Base-by-base conservation (phyloP, 2,329 filamentous ascomycete species). In the Amphichorda felina region DNA sequence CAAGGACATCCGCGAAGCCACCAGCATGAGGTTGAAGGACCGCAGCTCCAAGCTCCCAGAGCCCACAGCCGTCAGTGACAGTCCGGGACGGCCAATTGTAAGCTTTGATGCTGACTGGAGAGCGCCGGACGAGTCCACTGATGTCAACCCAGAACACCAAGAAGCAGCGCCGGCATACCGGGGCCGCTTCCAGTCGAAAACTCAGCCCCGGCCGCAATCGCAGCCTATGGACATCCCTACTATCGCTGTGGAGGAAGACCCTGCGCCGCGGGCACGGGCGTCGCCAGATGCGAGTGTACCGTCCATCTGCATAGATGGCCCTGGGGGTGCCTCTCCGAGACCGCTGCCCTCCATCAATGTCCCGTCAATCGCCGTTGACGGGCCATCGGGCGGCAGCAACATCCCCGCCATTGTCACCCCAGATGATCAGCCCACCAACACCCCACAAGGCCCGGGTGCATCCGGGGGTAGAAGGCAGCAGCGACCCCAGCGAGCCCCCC, bases 21-120 rank as follows among this genome's bases (percentile, higher is more conserved):
- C 89, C 7, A 91, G 83, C 60, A 93, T 93, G 74, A 81, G 69
- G 54, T 66, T 91, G 43, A 87, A 78, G 55, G 86, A 94, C 57
- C 79, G 88, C 51, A 95, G 87, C 59, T 61, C 78, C 38, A 93
- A 84, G 54, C 68, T 96, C 42, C 89, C 88, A 19, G 89, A 82
- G 50, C 89, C 89, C 44, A 85, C 83, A 37, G 80, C 84, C 50
- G 88, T 96, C 58, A 95, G 87, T 63, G 82, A 95, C 63, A 82
- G 73, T 52, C 82, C 83, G 48, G 86, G 86, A 48, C 78, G 89
- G 54, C 89, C 89, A 43, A 96, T 96, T 67, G 89, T 96, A 69
- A 96, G 89, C 71, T 96, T 96, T 70, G 75, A 94, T 61, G 74
- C 74, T 50, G 74, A 81, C 54, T 94, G 85, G 79, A 82, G 77